A percentile compares a stretch with the other conserved stretches of the same genome.
phyloP scores from a whole-genome alignment of 805 yeast species.

The Jamesozyma jinghongensis region DNA sequence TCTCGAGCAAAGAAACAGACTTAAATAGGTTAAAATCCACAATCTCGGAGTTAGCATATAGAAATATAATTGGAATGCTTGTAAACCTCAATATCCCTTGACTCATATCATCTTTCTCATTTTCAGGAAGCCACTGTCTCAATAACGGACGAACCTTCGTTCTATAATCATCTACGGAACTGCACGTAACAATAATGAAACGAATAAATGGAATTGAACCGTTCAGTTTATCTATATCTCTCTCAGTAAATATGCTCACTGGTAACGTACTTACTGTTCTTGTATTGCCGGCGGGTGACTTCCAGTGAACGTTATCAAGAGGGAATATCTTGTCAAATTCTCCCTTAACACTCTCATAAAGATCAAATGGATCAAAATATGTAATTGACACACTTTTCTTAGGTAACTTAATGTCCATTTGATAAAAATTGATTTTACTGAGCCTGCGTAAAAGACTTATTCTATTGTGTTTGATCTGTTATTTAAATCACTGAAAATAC shows the following conservation, averaged over 20 bases:
- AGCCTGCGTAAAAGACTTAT: too few relatives aligned
- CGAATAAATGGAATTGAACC: constrained; percentile 39
- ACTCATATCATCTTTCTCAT: background rate
- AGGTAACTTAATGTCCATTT: constrained; percentile 1
- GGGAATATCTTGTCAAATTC: constrained; percentile 26
- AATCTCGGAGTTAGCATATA: constrained; percentile 26
- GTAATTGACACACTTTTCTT: constrained; percentile 13
- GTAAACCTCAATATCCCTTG: background rate
- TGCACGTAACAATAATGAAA: constrained; percentile 59
- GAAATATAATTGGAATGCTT: constrained; percentile 17
- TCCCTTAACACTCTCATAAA: constrained; percentile 23
- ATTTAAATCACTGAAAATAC: too few relatives aligned
- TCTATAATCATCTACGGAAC: constrained; percentile 64
- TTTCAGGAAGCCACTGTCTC: constrained; percentile 58
- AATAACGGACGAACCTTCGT: constrained; percentile 74
- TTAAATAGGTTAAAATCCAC: constrained; percentile 24
- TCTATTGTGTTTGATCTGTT: too few relatives aligned
- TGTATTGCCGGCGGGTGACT: constrained; percentile 18
- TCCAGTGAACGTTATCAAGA: constrained; percentile 28
- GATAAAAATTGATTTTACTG: too few relatives aligned
- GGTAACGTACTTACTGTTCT: constrained; percentile 20
- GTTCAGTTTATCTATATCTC: background rate
- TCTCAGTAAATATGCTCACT: constrained; percentile 17
- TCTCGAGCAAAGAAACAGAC: constrained; percentile 25
- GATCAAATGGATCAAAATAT: constrained; percentile 31